Percentiles rank a stretch among this genome's conserved stretches.
Conservation (phyloP, 2,329 filamentous ascomycete species). For the Talaromyces marneffei region DNA sequence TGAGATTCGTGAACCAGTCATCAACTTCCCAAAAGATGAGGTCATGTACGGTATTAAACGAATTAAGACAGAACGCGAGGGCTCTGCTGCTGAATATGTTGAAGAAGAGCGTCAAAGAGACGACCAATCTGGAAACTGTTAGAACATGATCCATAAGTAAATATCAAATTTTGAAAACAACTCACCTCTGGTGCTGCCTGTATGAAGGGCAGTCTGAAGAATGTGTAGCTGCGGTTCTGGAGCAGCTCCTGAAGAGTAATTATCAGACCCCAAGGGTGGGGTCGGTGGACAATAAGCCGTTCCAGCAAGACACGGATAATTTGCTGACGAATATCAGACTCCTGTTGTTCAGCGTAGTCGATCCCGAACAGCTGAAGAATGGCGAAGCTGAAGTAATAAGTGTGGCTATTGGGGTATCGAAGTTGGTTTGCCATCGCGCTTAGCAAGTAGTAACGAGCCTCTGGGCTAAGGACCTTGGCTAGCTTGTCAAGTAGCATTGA, state of each 20-base stretch:
- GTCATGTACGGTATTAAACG: constrained; percentile 13
- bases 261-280: constrained; percentile 92
- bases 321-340: constrained; percentile 78
- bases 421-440: constrained; percentile 85
- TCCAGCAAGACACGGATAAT: constrained; percentile 86
- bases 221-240: constrained; percentile 83
- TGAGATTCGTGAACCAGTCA: constrained; percentile 14
- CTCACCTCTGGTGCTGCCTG: constrained; percentile 80
- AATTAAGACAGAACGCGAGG: constrained; percentile 32
- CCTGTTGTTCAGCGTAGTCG: constrained; percentile 63
- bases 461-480: constrained; percentile 65
- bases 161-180: constrained; percentile 12
- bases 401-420: constrained; percentile 81
- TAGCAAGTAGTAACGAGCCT: constrained; percentile 78
- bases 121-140: constrained; percentile 35
- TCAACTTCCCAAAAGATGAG: constrained; percentile 11
- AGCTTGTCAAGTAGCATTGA: constrained; percentile 69
- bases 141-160: neutral
- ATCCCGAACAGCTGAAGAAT: constrained; percentile 79
- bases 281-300: constrained; percentile 78
- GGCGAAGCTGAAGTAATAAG: constrained; percentile 84
- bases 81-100: constrained; percentile 45
- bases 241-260: constrained; percentile 82
- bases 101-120: constrained; percentile 41
- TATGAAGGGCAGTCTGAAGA: constrained; percentile 90